These are phyloP conservation scores for Tubosaeta brunneosetosa DNA, from an alignment of 768 basidiomycete species.

Conservation along the genomic window DNA sequence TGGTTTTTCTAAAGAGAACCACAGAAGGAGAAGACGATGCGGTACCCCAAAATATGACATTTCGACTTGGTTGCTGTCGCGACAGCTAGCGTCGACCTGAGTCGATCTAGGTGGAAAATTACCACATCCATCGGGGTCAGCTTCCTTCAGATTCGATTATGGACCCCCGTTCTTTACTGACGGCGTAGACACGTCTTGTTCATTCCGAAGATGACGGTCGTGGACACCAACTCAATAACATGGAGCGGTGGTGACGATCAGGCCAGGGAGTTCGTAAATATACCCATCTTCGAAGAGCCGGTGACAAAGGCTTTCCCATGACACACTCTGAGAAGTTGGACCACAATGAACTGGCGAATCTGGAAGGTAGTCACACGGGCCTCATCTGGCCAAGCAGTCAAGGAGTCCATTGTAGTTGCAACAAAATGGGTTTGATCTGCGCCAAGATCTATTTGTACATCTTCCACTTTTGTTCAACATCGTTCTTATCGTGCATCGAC, in stretches of 20 bases:
- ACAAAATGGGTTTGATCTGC: conserved; percentile 3
- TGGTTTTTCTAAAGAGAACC: conserved; percentile 3
- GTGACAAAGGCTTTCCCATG: conserved; percentile 5
- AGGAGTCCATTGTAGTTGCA: neutral
- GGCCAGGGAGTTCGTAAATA: neutral
- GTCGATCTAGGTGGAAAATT: conserved; percentile 6
- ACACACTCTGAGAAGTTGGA: conserved; percentile 6
- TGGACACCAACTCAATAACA: conserved; percentile 3
- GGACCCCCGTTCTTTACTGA: neutral
- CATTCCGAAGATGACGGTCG: conserved; percentile 2
- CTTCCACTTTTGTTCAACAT: conserved; percentile 3
- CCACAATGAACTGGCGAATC: conserved; percentile 1
- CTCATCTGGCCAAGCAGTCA: neutral
- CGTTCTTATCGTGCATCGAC: neutral
- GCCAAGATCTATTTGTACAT: conserved; percentile 12
- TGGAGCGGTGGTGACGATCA: neutral
- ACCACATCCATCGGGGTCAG: conserved; percentile 8
- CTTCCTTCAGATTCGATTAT: conserved; percentile 8
- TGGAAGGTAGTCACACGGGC: conserved; percentile 1
- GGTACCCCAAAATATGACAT: neutral
- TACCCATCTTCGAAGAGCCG: conserved; percentile 15
- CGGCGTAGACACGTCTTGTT: neutral
- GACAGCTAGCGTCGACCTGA: neutral
- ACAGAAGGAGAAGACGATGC: conserved; percentile 2
- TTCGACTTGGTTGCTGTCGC: conserved; percentile 1